Evolutionary conservation across 148 eudicot species (phyloP).

Genomic region (Heliosperma pusillum): DNA sequence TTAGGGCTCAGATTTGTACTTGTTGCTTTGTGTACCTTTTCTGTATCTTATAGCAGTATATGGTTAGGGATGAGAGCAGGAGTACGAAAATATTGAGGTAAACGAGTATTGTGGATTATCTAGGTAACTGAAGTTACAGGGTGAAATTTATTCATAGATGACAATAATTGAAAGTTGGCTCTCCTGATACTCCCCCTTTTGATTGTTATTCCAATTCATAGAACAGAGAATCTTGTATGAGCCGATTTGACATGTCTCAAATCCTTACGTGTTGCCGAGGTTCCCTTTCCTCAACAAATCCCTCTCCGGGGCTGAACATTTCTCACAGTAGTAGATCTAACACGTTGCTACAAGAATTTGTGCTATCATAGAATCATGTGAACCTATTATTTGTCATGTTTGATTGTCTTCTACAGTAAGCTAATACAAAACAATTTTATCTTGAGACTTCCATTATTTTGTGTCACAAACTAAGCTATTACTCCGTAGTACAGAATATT

Average conservation of each 20-base stretch:
- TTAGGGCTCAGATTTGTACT: constrained; percentile 4
- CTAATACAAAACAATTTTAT: not conserved
- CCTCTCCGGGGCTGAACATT: not conserved
- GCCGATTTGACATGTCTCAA: not conserved
- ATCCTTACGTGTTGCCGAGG: too few relatives aligned
- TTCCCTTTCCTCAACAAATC: not conserved
- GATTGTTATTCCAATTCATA: not conserved
- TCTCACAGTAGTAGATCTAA: not conserved
- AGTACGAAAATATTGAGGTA: not conserved
- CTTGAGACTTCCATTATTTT: not conserved
- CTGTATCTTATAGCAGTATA: not conserved
- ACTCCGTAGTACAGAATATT: not conserved
- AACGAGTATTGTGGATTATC: not conserved
- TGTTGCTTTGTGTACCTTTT: constrained; percentile 36
- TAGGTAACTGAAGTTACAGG: constrained; percentile 4
- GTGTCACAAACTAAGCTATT: not conserved
- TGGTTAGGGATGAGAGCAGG: not conserved
- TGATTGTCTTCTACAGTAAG: not conserved
- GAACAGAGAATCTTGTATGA: not conserved
- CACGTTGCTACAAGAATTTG: not conserved
- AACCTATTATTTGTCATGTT: not conserved
- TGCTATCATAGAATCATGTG: not conserved
- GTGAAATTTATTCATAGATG: not conserved
- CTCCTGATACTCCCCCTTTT: not conserved
- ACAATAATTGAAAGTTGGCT: not conserved